Evolutionary conservation across 805 yeast species (phyloP), one percentile per base, ranked within the genome.

Genomic region (Suhomyces sp.): DNA sequence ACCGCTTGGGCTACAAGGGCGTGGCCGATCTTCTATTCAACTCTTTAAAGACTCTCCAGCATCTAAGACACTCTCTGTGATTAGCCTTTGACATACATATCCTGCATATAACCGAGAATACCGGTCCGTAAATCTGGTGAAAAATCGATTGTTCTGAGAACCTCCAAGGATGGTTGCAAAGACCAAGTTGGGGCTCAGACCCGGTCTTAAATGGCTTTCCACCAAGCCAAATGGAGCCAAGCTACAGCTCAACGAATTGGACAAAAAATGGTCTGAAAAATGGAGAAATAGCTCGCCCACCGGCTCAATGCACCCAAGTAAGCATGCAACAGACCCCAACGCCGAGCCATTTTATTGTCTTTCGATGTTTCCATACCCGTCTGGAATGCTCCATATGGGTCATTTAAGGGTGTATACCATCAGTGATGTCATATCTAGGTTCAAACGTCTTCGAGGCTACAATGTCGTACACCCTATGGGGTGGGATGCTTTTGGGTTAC

Each of bases 401-500:
- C 99, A 94, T 68, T 77, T 92, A 43, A 75, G 99, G 49, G 99
- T 94, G 0, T 94, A 89, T 67, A 87, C 97, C 0, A 90, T 94
- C 27, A 84, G 92, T 59, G 99, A 94, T 67, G 86, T 84, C 2
- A 64, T 94, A 39, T 80, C 96, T 1, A 75, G 98, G 57, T 93
- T 81, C 66, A 81, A 89, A 57, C 75, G 94, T 56, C 78, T 89
- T 69, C 81, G 79, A 47, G 97, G 97, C 1, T 80, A 77, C 58
- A 72, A 84, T 37, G 97, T 93, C 12, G 76, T 93, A 2, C 97
- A 94, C 64, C 97, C 98, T 0, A 92, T 94, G 96, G 99, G 99
- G 0, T 94, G 97, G 97, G 99, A 94, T 74, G 96, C 98, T 0
- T 94, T 94, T 76, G 99, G 99, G 0, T 75, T 94, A 24, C 99